Conservation (phyloP, 2,329 filamentous ascomycete genomes). For the Alternaria conjuncta region DNA sequence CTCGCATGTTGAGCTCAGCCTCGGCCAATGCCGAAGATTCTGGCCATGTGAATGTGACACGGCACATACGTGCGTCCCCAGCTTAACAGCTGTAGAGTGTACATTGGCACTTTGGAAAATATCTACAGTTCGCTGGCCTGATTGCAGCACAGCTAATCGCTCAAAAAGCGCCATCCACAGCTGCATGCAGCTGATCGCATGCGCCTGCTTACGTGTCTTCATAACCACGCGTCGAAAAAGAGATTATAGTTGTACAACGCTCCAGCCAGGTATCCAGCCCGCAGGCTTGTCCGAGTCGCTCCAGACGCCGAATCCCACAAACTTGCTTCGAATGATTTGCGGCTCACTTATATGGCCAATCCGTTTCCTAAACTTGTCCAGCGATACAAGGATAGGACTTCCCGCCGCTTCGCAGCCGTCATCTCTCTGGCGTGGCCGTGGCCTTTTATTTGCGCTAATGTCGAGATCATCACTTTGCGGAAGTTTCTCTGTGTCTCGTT, state of each 20-base stretch:
- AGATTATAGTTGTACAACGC: neutral
- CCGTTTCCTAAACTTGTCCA: constrained; percentile 56
- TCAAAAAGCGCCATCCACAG: neutral
- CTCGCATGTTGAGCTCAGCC: neutral
- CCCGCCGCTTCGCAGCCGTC: constrained; percentile 51
- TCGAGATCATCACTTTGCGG: constrained; percentile 59
- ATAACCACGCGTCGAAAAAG: neutral
- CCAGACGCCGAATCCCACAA: neutral
- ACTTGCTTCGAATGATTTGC: neutral
- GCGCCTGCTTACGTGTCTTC: neutral
- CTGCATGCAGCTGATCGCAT: neutral
- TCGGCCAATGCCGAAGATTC: neutral
- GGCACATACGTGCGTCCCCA: neutral
- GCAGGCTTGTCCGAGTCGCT: neutral
- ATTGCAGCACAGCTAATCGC: neutral
- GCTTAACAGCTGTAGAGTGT: neutral
- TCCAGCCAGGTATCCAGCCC: neutral
- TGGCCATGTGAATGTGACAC: neutral
- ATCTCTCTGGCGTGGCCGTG: constrained; percentile 45
- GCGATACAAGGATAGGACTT: constrained; percentile 60
- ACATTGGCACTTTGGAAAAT: neutral
- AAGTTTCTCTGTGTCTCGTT: constrained; percentile 57
- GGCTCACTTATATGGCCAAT: constrained; percentile 40
- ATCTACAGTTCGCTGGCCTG: neutral
- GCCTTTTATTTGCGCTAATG: constrained; percentile 47